Conservation (phyloP, 495 filamentous ascomycete species). For the Apodospora peruviana region DNA sequence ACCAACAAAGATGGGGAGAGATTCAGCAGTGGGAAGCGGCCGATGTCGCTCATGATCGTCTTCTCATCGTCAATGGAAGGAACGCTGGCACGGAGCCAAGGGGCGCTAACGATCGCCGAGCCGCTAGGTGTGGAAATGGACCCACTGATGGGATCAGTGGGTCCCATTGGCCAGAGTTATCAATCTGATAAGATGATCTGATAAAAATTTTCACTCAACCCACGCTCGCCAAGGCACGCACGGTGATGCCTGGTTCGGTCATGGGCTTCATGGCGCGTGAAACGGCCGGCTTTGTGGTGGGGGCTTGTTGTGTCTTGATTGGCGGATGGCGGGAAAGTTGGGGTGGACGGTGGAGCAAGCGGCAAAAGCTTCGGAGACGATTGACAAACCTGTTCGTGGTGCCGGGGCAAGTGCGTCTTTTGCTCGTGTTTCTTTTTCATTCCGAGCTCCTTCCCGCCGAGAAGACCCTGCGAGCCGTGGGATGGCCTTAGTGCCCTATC, state of each 20-base stretch:
- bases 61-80: no score
- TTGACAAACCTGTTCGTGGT: background rate
- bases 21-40: no score
- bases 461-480: background rate
- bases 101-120: no score
- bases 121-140: no score
- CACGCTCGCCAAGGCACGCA: slow-evolving; percentile 1
- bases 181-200: slow-evolving; percentile 14
- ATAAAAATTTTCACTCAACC: slow-evolving; percentile 12
- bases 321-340: background rate
- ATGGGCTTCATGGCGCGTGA: background rate
- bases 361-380: background rate
- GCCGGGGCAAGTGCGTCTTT: background rate
- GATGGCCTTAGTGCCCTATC: no score
- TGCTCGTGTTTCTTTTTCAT: background rate
- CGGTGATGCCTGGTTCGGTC: background rate
- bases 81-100: no score
- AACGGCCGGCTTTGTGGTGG: no score
- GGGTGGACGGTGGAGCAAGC: background rate
- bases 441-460: background rate
- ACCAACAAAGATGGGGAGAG: no score
- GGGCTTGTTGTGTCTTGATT: no score
- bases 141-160: no score
- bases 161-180: background rate
- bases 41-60: no score